Percentiles rank a stretch among this genome's conserved stretches.
Conservation (phyloP, 1,284 basidiomycete species). For the Malassezia pachydermatis region DNA sequence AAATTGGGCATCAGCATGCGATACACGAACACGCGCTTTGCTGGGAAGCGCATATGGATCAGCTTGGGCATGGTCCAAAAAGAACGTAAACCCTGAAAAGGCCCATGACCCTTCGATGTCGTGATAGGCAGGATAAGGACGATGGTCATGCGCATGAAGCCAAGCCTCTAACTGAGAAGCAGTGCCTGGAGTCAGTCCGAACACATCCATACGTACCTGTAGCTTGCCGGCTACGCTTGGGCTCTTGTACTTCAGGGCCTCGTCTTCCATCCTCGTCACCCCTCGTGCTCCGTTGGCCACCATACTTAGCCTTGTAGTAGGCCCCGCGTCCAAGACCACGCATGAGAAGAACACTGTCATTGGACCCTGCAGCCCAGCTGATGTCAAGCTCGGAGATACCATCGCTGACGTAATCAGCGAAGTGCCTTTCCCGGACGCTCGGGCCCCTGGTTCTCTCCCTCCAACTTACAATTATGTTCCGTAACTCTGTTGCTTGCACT, state of each 20-base stretch:
- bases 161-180: background rate
- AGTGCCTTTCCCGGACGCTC: too few relatives aligned
- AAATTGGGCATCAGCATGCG: slow-evolving; percentile 4
- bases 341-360: too few relatives aligned
- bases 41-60: slow-evolving; percentile 19
- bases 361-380: too few relatives aligned
- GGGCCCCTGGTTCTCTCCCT: background rate
- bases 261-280: background rate
- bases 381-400: too few relatives aligned
- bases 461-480: slow-evolving; percentile 4
- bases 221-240: background rate
- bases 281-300: background rate
- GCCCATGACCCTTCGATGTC: slow-evolving; percentile 16
- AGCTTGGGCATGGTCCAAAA: slow-evolving; percentile 15
- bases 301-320: slow-evolving; percentile 13
- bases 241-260: background rate
- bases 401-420: background rate
- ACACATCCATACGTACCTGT: background rate
- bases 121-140: slow-evolving; percentile 19
- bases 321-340: slow-evolving; percentile 12
- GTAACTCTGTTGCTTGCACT: background rate
- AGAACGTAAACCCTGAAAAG: slow-evolving; percentile 10
- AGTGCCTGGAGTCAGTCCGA: background rate
- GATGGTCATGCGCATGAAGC: slow-evolving; percentile 7
- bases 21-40: slow-evolving; percentile 10